Evolutionary conservation across 495 filamentous ascomycete species (phyloP).

Genomic region (Aspergillus hancockii): DNA sequence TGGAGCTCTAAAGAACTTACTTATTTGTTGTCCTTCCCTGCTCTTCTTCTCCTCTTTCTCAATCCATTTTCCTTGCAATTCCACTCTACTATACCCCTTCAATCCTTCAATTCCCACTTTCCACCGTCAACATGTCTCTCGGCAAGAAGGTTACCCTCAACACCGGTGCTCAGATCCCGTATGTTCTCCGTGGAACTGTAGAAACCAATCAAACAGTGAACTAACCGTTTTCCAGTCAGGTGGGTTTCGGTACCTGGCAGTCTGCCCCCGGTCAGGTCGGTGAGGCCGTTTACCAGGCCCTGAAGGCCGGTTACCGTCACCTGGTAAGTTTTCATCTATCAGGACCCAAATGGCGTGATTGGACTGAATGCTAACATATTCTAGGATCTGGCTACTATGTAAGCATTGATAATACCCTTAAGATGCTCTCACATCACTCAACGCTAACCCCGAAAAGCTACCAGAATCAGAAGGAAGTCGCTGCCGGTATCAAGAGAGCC

Average conservation of each 20-base stretch:
- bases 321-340: slow-evolving; percentile 34
- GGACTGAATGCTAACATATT: slow-evolving; percentile 19
- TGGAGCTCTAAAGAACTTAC: not conserved
- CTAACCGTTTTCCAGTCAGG: slow-evolving; percentile 27
- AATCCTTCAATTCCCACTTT: not conserved
- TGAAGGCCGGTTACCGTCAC: slow-evolving; percentile 58
- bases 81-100: not conserved
- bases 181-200: slow-evolving; percentile 15
- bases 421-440: no score
- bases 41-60: slow-evolving; percentile 8
- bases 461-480: slow-evolving; percentile 52
- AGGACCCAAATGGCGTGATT: not conserved
- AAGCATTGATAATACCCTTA: no score
- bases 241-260: slow-evolving; percentile 61
- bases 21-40: not conserved
- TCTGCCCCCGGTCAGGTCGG: slow-evolving; percentile 54
- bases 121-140: slow-evolving; percentile 45
- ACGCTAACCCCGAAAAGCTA: slow-evolving; percentile 53
- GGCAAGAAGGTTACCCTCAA: slow-evolving; percentile 47
- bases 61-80: not conserved
- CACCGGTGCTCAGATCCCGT: slow-evolving; percentile 47
- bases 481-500: slow-evolving; percentile 46
- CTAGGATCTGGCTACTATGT: slow-evolving; percentile 49
- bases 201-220: slow-evolving; percentile 5
- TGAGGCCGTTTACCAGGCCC: slow-evolving; percentile 52